Evolutionary conservation across 805 yeast genomes (phyloP).

Genomic region (Teunomyces kruisii): DNA sequence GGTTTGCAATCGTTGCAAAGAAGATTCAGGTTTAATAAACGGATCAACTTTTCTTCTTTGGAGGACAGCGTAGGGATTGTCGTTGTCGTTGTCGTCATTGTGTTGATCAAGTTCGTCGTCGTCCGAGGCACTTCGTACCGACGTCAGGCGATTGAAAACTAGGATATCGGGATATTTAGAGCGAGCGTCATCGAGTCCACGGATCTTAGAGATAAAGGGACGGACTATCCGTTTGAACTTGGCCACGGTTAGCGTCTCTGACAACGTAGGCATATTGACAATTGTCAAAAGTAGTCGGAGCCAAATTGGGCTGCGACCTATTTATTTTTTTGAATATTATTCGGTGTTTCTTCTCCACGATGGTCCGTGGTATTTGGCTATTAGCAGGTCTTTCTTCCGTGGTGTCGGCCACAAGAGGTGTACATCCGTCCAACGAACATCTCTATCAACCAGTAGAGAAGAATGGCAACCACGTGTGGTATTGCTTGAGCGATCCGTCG

Average conservation of each 20-base stretch:
- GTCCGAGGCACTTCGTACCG: neutral
- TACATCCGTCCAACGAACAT: neutral
- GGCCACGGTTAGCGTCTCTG: conserved; percentile 9
- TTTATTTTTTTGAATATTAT: neutral
- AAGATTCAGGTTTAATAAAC: conserved; percentile 13
- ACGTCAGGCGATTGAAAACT: conserved; percentile 11
- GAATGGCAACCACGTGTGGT: conserved; percentile 44
- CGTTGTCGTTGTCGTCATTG: neutral
- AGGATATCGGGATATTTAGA: conserved; percentile 25
- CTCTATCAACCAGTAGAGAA: neutral
- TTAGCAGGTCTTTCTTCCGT: conserved; percentile 5
- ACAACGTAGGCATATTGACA: neutral
- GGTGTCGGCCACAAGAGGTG: conserved; percentile 1
- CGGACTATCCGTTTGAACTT: conserved; percentile 35
- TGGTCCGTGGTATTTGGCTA: neutral
- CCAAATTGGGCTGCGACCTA: neutral
- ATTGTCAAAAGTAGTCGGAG: neutral
- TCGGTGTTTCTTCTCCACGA: neutral
- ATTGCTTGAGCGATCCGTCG: conserved; percentile 68
- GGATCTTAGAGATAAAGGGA: conserved; percentile 38
- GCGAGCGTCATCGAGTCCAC: conserved; percentile 28
- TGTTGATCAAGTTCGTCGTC: too few species aligned
- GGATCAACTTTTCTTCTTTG: neutral
- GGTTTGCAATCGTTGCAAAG: conserved; percentile 22
- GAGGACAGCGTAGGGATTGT: neutral